These are phyloP conservation scores for Phytophthora tentaculata DNA, from an alignment of 352 stramenopile species.

Conservation along the genomic window DNA sequence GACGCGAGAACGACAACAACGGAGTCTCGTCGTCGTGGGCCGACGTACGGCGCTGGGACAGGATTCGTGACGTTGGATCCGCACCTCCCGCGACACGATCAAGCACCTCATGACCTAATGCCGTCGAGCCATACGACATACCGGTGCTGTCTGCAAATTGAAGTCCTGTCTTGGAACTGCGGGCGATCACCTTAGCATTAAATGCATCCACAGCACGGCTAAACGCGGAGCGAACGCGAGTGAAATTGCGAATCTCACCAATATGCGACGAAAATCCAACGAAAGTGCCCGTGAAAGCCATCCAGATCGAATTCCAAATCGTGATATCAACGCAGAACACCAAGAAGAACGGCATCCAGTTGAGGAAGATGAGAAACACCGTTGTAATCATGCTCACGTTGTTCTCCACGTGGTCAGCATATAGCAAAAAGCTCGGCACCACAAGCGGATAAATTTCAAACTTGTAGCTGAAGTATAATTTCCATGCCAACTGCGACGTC, in stretches of 20 bases:
- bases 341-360: conserved; percentile 98
- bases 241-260: conserved; percentile 95
- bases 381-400: conserved; percentile 86
- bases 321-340: conserved; percentile 99
- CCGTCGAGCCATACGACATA: conserved; percentile 55
- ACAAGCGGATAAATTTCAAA: conserved; percentile 98
- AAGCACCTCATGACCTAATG: conserved; percentile 63
- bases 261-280: conserved; percentile 97
- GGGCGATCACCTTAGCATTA: conserved; percentile 84
- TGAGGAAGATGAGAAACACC: conserved; percentile 91
- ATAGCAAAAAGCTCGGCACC: conserved; percentile 95
- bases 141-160: conserved; percentile 49
- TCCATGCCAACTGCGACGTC: conserved; percentile 94
- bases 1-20: conserved; percentile 84
- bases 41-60: conserved; percentile 43
- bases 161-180: conserved; percentile 76
- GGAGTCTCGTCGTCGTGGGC: conserved; percentile 74
- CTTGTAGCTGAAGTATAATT: conserved; percentile 98
- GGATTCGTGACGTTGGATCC: conserved; percentile 35
- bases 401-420: conserved; percentile 95
- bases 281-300: conserved; percentile 96
- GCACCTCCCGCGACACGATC: conserved; percentile 52
- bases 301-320: conserved; percentile 98
- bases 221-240: conserved; percentile 86
- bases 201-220: conserved; percentile 88